Percentiles rank a stretch among this genome's conserved stretches.
Evolutionary conservation across 2,329 filamentous ascomycete genomes (phyloP).

Genomic region (Aureobasidium melanogenum): DNA sequence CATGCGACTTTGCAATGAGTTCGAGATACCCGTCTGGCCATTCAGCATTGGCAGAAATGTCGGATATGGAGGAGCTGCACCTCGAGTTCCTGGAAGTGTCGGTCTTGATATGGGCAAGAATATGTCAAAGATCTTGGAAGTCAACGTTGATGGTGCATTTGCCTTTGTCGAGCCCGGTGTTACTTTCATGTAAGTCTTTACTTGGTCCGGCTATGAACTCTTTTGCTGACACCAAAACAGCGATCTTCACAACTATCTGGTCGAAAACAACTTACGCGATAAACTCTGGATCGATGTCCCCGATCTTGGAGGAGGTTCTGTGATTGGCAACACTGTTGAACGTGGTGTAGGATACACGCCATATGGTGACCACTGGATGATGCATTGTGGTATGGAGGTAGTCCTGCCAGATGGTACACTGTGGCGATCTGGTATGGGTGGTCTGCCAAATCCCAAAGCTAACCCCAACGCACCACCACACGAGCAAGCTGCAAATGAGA

Average conservation of each 20-base stretch:
- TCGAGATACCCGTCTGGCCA: slow-evolving; percentile 40
- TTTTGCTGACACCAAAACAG: background rate
- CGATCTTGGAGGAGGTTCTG: slow-evolving; percentile 41
- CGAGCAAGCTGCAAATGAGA: slow-evolving; percentile 18
- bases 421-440: slow-evolving; percentile 35
- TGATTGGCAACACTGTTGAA: slow-evolving; percentile 43
- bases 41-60: slow-evolving; percentile 43
- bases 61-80: slow-evolving; percentile 48
- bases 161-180: slow-evolving; percentile 49
- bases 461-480: slow-evolving; percentile 17
- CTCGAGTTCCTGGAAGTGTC: slow-evolving; percentile 43
- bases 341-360: slow-evolving; percentile 35
- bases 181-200: slow-evolving; percentile 33
- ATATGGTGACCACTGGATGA: slow-evolving; percentile 36
- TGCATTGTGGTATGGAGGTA: slow-evolving; percentile 37
- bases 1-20: slow-evolving; percentile 38
- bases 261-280: slow-evolving; percentile 28
- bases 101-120: slow-evolving; percentile 44
- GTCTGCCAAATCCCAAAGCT: slow-evolving; percentile 23
- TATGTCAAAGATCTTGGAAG: slow-evolving; percentile 45
- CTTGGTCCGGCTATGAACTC: background rate
- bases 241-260: slow-evolving; percentile 42
- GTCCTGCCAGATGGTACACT: slow-evolving; percentile 33
- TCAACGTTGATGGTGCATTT: slow-evolving; percentile 42
- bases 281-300: slow-evolving; percentile 38